Evolutionary conservation across 2,329 filamentous ascomycete genomes (phyloP).

Genomic region (Zymoseptoria ardabiliae): DNA sequence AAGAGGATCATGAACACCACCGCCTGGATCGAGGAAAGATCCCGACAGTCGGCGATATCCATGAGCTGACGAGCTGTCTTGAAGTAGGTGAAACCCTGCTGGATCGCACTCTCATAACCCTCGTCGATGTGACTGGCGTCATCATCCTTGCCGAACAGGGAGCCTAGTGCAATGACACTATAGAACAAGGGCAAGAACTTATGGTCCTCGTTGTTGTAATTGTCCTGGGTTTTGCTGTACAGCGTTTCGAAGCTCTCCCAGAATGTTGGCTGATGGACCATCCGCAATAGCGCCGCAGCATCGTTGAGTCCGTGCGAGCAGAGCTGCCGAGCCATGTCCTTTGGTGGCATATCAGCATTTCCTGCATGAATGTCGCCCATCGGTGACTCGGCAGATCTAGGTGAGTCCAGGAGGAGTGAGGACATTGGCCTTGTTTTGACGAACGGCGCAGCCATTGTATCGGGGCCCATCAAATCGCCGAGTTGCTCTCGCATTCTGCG

Average conservation of each 20-base stretch:
- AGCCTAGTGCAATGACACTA: slow-evolving; percentile 41
- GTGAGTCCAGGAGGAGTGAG: slow-evolving; percentile 59
- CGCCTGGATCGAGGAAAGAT: slow-evolving; percentile 44
- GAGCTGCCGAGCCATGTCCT: slow-evolving; percentile 48
- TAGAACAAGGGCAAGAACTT: slow-evolving; percentile 44
- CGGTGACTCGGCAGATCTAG: slow-evolving; percentile 54
- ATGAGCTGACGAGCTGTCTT: slow-evolving; percentile 42
- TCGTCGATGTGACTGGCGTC: slow-evolving; percentile 29
- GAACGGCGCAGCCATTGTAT: slow-evolving; percentile 52
- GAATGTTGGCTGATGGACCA: slow-evolving; percentile 76
- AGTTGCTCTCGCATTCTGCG: slow-evolving; percentile 82
- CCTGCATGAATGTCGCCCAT: slow-evolving; percentile 46
- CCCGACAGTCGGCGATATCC: slow-evolving; percentile 47
- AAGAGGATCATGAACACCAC: slow-evolving; percentile 49
- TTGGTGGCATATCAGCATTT: slow-evolving; percentile 60
- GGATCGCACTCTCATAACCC: slow-evolving; percentile 40
- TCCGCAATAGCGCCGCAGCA: slow-evolving; percentile 57
- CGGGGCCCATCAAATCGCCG: slow-evolving; percentile 63
- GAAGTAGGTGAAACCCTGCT: slow-evolving; percentile 46
- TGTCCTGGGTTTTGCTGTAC: slow-evolving; percentile 56
- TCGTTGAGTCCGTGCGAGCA: slow-evolving; percentile 56
- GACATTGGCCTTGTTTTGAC: slow-evolving; percentile 47
- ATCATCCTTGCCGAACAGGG: slow-evolving; percentile 39
- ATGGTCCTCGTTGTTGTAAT: slow-evolving; percentile 40
- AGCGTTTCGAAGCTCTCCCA: slow-evolving; percentile 68